Base-by-base conservation (phyloP, 371 early-diverging fungal genomes). In the Phascolomyces articulosus region DNA sequence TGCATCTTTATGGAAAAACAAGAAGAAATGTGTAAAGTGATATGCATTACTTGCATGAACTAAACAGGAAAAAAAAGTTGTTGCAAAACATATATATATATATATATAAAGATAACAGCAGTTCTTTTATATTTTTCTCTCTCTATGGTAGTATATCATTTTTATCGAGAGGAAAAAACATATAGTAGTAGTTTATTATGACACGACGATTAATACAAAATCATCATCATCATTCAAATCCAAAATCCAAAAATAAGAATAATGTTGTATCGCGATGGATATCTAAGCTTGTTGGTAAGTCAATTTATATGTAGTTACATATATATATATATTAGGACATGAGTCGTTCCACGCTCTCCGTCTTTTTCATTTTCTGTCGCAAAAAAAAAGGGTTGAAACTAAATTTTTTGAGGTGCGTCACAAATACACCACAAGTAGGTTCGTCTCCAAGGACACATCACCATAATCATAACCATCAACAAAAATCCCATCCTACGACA, bases 1-100 rank as follows among this genome's bases (percentile, higher is more conserved):
- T n/a, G 44, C 44, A 51, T 24, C 4, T 24, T 18, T 24, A 24
- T 51, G 23, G 51, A 51, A 51, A 1, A 11, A 24, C 23, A 9
- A n/a, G 51, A 51, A 51, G 24, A n/a, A 51, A 34, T 18, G 23
- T 51, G 51, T 51, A 2, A 51, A n/a, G 3, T 51, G 51, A 47
- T 51, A 51, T 51, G 51, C 51, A 51, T 51, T 51, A n/a, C 23
- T 23, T 51, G 51, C 51, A 51, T 51, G 51, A 51, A 51, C 51
- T 24, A 51, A 51, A 51, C 24, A 23, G 51, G 51, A 51, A 20
- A 51, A 24, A 3, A 23, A 13, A 1, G 4, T 11, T 51, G 47
- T 18, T 47, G 4, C 6, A 47, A 47, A 47, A 6, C n/a, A n/a
- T n/a, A 20, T 47, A 47, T n/a, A 47, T 13, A 47, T 11, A 47